A percentile compares a stretch with the other conserved stretches of the same genome.
Evolutionary conservation across 176 grass and related monocot genomes (phyloP).

Genomic region (Aegilops bicornis): DNA sequence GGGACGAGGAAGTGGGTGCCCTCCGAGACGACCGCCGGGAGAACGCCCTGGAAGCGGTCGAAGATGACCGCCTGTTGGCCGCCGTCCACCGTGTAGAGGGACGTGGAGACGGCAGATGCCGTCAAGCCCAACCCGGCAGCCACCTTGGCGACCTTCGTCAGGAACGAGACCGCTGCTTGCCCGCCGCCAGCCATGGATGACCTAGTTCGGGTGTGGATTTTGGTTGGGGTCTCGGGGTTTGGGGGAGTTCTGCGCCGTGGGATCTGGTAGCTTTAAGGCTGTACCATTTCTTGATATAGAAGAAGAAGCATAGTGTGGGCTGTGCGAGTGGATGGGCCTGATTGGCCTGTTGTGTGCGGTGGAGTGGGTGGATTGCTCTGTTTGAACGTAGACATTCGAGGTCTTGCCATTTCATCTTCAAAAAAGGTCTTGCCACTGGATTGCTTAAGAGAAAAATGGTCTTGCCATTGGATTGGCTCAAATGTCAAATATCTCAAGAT

Average conservation of each 20-base stretch:
- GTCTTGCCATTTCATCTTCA: no score
- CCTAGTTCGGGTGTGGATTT: not conserved
- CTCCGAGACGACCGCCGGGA: slow-evolving; percentile 54
- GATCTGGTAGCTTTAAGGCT: not conserved
- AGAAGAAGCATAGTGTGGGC: not conserved
- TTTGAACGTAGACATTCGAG: no score
- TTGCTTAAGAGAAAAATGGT: no score
- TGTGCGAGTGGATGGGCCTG: not conserved
- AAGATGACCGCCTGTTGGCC: slow-evolving; percentile 87
- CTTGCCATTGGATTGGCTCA: no score
- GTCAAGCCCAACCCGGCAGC: slow-evolving; percentile 55
- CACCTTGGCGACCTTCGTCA: slow-evolving; percentile 53
- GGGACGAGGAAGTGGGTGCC: slow-evolving; percentile 87
- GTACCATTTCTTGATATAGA: slow-evolving; percentile 38
- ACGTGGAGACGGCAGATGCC: slow-evolving; percentile 46
- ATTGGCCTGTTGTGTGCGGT: not conserved
- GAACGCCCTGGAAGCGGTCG: slow-evolving; percentile 78
- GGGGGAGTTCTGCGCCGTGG: not conserved
- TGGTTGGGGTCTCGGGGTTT: not conserved
- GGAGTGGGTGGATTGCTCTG: no score
- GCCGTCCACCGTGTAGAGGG: slow-evolving; percentile 87
- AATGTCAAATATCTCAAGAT: no score
- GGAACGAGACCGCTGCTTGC: slow-evolving; percentile 57
- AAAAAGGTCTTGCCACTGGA: no score
- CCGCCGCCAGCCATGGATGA: slow-evolving; percentile 48